phyloP scores from a whole-genome alignment of 2,329 filamentous ascomycete species.

The Parastagonospora nodorum region DNA sequence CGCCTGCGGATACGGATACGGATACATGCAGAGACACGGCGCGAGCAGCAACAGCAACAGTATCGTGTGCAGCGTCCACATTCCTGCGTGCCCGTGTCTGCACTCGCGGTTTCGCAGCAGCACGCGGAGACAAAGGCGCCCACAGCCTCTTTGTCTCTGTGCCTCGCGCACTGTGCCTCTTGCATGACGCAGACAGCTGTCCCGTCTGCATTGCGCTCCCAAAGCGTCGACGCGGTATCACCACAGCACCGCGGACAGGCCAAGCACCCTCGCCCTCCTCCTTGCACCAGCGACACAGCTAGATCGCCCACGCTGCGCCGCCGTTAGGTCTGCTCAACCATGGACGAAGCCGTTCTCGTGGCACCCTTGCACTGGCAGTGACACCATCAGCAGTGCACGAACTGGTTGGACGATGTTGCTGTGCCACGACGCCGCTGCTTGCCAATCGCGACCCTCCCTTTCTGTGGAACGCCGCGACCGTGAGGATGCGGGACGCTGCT shows the following conservation, averaged over 20 bases:
- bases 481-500: slow-evolving; percentile 37
- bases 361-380: slow-evolving; percentile 26
- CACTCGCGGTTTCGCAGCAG: slow-evolving; percentile 8
- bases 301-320: slow-evolving; percentile 24
- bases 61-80: no score
- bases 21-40: no score
- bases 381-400: slow-evolving; percentile 5
- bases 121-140: slow-evolving; percentile 18
- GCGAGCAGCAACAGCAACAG: slow-evolving; percentile 6
- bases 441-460: slow-evolving; percentile 29
- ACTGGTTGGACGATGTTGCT: neutral
- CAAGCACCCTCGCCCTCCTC: no score
- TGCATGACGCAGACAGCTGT: slow-evolving; percentile 17
- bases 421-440: slow-evolving; percentile 11
- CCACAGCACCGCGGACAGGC: no score
- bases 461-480: slow-evolving; percentile 24
- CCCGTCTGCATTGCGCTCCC: slow-evolving; percentile 17
- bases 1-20: no score
- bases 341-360: slow-evolving; percentile 36
- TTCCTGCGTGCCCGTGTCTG: neutral
- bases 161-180: neutral
- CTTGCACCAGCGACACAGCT: slow-evolving; percentile 5
- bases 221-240: neutral
- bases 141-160: slow-evolving; percentile 13
- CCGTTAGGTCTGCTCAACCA: slow-evolving; percentile 31